Conservation (phyloP, 2,329 filamentous ascomycete genomes). For the Diaporthe sp. region DNA sequence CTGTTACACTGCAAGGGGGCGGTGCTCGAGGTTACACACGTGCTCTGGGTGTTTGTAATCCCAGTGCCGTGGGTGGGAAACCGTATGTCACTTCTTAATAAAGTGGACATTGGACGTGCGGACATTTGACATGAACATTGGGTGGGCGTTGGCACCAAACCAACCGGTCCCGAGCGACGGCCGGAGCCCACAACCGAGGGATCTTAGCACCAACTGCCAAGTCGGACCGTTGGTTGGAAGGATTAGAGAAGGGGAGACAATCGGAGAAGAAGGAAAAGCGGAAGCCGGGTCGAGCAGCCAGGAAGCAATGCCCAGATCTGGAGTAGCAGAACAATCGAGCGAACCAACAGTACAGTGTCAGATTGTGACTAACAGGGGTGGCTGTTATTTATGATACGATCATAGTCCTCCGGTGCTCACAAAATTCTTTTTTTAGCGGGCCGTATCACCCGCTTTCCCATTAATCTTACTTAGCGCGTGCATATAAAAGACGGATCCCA, state of each 20-base stretch:
- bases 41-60: conserved; percentile 5
- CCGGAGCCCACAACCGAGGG: neutral
- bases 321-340: conserved; percentile 23
- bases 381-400: conserved; percentile 38
- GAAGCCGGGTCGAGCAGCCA: conserved; percentile 15
- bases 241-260: neutral
- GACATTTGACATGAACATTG: neutral
- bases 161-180: conserved; percentile 12
- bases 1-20: neutral
- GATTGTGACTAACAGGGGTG: conserved; percentile 35
- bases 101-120: neutral
- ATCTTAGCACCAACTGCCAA: conserved; percentile 22
- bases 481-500: conserved; percentile 35
- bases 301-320: conserved; percentile 25
- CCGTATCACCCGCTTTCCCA: conserved; percentile 36
- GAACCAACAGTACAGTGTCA: conserved; percentile 33
- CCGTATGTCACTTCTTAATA: neutral
- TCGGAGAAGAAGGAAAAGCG: neutral
- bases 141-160: neutral
- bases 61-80: conserved; percentile 2
- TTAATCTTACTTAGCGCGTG: conserved; percentile 38
- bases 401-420: conserved; percentile 29
- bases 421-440: conserved; percentile 41
- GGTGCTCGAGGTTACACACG: conserved; percentile 4
- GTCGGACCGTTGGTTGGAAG: conserved; percentile 13